Evolutionary conservation across 192 early-diverging fungal species (phyloP).

Genomic region (Helicostylum pulchrum): DNA sequence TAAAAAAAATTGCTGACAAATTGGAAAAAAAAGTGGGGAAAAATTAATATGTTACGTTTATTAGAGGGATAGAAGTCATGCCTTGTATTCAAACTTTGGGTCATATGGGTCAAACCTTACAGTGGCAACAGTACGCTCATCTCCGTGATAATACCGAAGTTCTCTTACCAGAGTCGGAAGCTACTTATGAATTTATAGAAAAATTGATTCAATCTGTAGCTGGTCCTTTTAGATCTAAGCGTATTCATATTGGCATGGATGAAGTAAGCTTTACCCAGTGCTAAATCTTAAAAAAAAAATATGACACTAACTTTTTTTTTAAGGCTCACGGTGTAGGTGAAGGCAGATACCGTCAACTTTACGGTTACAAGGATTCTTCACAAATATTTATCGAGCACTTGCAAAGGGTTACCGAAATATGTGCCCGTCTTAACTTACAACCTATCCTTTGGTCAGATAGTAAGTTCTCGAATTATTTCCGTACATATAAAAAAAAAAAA

Average conservation of each 20-base stretch:
- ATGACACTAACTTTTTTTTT: not conserved
- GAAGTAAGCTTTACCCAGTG: slow-evolving; percentile 44
- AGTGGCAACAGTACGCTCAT: slow-evolving; percentile 79
- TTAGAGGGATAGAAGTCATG: slow-evolving; percentile 78
- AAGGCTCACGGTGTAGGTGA: slow-evolving; percentile 80
- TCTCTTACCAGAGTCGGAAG: slow-evolving; percentile 62
- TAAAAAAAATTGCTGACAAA: not conserved
- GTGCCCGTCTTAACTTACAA: slow-evolving; percentile 53
- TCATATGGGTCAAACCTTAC: slow-evolving; percentile 84
- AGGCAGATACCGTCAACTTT: slow-evolving; percentile 73
- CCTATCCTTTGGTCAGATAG: slow-evolving; percentile 91
- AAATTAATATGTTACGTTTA: not conserved
- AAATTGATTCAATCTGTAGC: slow-evolving; percentile 66
- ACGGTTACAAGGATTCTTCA: slow-evolving; percentile 69
- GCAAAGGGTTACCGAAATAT: slow-evolving; percentile 68
- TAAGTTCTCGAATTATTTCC: slow-evolving; percentile 31
- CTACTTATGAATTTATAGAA: slow-evolving; percentile 77
- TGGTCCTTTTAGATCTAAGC: slow-evolving; percentile 67
- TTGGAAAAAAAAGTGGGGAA: not conserved
- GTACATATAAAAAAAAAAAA: not conserved
- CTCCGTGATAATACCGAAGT: slow-evolving; percentile 83
- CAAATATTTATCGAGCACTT: slow-evolving; percentile 78
- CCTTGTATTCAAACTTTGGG: slow-evolving; percentile 90
- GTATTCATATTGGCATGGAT: slow-evolving; percentile 88
- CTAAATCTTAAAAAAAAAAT: too few species aligned